These are phyloP conservation scores for Ogataea pini DNA, from an alignment of 805 yeast species.

Conservation along the genomic window DNA sequence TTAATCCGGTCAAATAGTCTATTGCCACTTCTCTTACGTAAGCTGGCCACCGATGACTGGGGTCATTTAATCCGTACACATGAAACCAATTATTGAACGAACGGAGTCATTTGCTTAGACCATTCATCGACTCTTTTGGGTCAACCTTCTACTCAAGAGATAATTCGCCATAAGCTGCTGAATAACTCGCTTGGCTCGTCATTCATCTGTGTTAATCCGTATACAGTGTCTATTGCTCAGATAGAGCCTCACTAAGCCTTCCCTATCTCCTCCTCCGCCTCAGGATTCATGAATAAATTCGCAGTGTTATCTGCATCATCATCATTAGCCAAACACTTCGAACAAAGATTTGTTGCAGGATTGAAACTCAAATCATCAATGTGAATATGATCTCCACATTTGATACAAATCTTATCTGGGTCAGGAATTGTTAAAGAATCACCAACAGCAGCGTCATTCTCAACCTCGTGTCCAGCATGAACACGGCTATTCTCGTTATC, in stretches of 20 bases:
- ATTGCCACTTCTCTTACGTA: too few relatives aligned
- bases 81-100: too few relatives aligned
- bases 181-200: too few relatives aligned
- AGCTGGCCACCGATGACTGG: too few relatives aligned
- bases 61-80: not conserved
- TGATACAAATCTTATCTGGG: constrained; percentile 30
- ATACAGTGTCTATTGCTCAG: not conserved
- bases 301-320: constrained; percentile 21
- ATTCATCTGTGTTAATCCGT: not conserved
- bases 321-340: constrained; percentile 26
- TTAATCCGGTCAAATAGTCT: too few relatives aligned
- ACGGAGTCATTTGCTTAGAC: too few relatives aligned
- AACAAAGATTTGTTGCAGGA: constrained; percentile 30
- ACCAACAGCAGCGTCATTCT: constrained; percentile 23
- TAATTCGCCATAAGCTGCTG: too few relatives aligned
- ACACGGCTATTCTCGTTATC: constrained; percentile 1
- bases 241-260: constrained; percentile 4
- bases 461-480: constrained; percentile 5
- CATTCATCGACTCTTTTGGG: too few relatives aligned
- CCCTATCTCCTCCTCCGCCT: constrained; percentile 22
- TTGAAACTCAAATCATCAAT: constrained; percentile 31
- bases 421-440: constrained; percentile 29
- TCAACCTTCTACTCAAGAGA: too few relatives aligned
- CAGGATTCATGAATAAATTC: constrained; percentile 29
- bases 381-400: constrained; percentile 30